Evolutionary conservation across 768 basidiomycete species (phyloP).

Genomic region (Xerocomellus dryophilus): DNA sequence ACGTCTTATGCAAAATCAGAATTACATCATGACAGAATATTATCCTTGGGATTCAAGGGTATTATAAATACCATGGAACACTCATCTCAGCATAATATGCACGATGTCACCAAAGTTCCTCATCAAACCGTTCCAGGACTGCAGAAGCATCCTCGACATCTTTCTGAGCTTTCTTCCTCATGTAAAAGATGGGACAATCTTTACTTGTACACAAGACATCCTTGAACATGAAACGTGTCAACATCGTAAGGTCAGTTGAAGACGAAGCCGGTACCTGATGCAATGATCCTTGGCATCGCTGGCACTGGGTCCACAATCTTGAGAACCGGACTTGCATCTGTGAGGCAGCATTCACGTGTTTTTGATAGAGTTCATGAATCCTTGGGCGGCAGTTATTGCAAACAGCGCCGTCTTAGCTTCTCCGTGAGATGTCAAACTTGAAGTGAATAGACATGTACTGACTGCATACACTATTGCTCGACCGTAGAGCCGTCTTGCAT

Average conservation of each 20-base stretch:
- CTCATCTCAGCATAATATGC: not conserved
- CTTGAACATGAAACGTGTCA: constrained; percentile 37
- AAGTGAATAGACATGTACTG: constrained; percentile 20
- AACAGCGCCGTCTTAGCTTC: constrained; percentile 73
- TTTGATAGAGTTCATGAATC: constrained; percentile 89
- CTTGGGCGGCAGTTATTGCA: constrained; percentile 90
- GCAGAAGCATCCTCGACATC: constrained; percentile 86
- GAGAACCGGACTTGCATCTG: constrained; percentile 88
- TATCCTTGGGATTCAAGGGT: not conserved
- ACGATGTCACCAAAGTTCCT: constrained; percentile 57
- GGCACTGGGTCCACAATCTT: constrained; percentile 97
- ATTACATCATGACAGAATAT: not conserved
- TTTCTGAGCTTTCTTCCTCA: constrained; percentile 97
- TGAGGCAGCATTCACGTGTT: constrained; percentile 74
- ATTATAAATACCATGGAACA: not conserved
- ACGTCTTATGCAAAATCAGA: not conserved
- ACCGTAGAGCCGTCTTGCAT: constrained; percentile 84
- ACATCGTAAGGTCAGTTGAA: not conserved
- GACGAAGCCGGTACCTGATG: constrained; percentile 62
- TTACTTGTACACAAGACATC: constrained; percentile 96
- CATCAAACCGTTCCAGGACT: constrained; percentile 81
- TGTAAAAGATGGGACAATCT: constrained; percentile 99
- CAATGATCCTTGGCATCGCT: constrained; percentile 96
- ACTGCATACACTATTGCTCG: constrained; percentile 75
- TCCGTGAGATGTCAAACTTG: constrained; percentile 2